phyloP scores from a whole-genome alignment of 2,329 filamentous ascomycete species.

The Claviceps paspali region DNA sequence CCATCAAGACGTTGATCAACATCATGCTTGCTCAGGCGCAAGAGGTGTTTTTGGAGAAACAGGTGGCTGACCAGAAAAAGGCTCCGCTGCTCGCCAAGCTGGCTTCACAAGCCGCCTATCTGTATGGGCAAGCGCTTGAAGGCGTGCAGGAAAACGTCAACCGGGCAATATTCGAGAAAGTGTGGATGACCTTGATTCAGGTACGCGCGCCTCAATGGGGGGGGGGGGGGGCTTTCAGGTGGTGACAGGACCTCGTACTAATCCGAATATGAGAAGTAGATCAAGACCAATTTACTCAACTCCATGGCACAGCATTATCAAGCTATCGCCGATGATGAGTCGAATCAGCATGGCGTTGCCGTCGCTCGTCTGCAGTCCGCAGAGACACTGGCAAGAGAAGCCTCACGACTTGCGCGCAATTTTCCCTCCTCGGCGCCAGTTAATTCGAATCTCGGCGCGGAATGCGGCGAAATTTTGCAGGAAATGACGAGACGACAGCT shows the following conservation, averaged over 20 bases:
- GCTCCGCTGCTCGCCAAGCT: slow-evolving; percentile 81
- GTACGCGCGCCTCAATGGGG: no score
- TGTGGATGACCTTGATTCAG: slow-evolving; percentile 75
- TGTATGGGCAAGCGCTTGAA: slow-evolving; percentile 79
- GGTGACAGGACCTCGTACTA: no score
- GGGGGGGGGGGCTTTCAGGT: no score
- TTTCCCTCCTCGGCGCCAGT: slow-evolving; percentile 70
- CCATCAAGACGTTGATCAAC: slow-evolving; percentile 83
- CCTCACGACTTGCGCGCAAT: slow-evolving; percentile 56
- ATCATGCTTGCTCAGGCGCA: slow-evolving; percentile 93
- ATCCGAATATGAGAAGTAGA: slow-evolving; percentile 21
- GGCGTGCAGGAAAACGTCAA: slow-evolving; percentile 85
- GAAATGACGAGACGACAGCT: slow-evolving; percentile 76
- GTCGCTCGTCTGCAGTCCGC: slow-evolving; percentile 72
- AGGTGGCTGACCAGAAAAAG: slow-evolving; percentile 85
- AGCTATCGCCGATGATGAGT: slow-evolving; percentile 78
- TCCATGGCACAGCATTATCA: slow-evolving; percentile 91
- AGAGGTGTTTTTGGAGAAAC: slow-evolving; percentile 95
- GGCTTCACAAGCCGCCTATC: slow-evolving; percentile 73
- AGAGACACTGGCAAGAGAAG: slow-evolving; percentile 63
- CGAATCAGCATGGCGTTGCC: slow-evolving; percentile 70
- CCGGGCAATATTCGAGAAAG: slow-evolving; percentile 84
- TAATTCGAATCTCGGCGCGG: slow-evolving; percentile 68
- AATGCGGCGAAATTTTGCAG: slow-evolving; percentile 58
- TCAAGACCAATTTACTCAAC: slow-evolving; percentile 68